A percentile compares a stretch with the other conserved stretches of the same genome.
These are phyloP conservation scores for Phaeodactylum tricornutum DNA, from an alignment of 108 stramenopile species.

Conservation along the genomic window DNA sequence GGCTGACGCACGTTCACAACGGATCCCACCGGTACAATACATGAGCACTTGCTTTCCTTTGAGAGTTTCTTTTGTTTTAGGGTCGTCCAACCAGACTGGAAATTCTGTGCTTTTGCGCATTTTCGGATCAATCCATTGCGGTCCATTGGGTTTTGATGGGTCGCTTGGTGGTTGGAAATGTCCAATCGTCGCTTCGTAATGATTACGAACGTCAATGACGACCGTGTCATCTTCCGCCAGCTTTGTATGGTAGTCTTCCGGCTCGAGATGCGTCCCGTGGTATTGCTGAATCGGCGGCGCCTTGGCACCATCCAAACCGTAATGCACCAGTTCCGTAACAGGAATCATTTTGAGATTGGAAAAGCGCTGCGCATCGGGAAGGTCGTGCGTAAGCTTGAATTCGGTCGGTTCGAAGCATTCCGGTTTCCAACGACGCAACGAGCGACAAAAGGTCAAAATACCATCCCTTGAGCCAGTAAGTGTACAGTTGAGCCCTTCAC, in stretches of 20 bases:
- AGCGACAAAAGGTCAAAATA: constrained; percentile 47
- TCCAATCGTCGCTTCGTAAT: constrained; percentile 82
- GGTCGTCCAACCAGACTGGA: constrained; percentile 67
- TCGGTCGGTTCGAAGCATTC: constrained; percentile 67
- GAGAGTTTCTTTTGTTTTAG: constrained; percentile 66
- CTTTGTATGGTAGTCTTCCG: constrained; percentile 72
- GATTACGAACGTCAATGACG: constrained; percentile 84
- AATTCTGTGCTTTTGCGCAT: constrained; percentile 88
- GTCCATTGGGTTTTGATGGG: constrained; percentile 16
- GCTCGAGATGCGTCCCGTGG: constrained; percentile 70
- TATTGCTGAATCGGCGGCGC: constrained; percentile 58
- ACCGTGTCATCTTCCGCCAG: constrained; percentile 68
- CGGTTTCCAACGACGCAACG: constrained; percentile 41
- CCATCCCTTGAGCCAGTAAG: constrained; percentile 38
- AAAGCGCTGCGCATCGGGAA: constrained; percentile 65
- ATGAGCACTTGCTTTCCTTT: constrained; percentile 79
- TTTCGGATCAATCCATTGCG: constrained; percentile 76
- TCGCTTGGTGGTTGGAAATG: constrained; percentile 62
- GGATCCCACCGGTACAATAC: constrained; percentile 83
- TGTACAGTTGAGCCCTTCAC: constrained; percentile 87
- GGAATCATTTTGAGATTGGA: constrained; percentile 60
- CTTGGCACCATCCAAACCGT: constrained; percentile 64
- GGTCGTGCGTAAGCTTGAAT: constrained; percentile 72
- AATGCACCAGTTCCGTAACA: constrained; percentile 76
- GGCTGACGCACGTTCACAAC: constrained; percentile 85